Conservation (phyloP, 805 yeast genomes). For the Cyberlindnera meyerae region DNA sequence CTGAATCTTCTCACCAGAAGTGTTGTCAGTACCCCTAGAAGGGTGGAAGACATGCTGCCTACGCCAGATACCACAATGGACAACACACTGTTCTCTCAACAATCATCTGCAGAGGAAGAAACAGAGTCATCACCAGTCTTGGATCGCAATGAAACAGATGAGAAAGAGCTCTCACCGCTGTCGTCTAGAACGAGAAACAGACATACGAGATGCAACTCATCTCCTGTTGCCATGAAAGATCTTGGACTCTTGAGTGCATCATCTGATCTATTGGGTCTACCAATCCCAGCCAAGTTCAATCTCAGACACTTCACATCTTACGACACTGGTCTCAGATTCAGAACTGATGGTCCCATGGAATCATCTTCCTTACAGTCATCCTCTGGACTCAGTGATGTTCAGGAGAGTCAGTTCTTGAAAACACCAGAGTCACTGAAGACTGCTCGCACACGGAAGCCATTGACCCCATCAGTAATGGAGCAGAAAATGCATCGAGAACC, state of each 20-base stretch:
- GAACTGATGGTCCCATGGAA: no score
- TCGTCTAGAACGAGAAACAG: neutral
- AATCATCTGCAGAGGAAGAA: neutral
- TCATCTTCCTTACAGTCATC: no score
- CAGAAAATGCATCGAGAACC: no score
- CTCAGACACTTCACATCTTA: slow-evolving; percentile 25
- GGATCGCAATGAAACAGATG: no score
- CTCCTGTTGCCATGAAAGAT: slow-evolving; percentile 4
- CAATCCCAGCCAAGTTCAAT: slow-evolving; percentile 7
- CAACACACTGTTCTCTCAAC: slow-evolving; percentile 4
- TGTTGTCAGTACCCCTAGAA: slow-evolving; percentile 5
- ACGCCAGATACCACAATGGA: slow-evolving; percentile 18
- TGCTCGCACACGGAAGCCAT: neutral
- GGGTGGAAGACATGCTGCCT: slow-evolving; percentile 2
- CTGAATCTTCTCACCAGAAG: slow-evolving; percentile 8
- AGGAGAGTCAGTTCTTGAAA: neutral
- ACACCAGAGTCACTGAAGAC: neutral
- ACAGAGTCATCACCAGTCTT: slow-evolving; percentile 1
- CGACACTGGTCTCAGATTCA: slow-evolving; percentile 25
- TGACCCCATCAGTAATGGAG: neutral
- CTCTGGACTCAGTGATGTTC: no score
- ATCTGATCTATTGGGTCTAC: neutral
- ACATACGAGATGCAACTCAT: slow-evolving; percentile 12
- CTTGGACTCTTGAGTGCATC: slow-evolving; percentile 8
- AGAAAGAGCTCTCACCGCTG: slow-evolving; percentile 1